Evolutionary conservation across 441 rosid genomes (phyloP).

Genomic region (Adansonia rubrostipa): DNA sequence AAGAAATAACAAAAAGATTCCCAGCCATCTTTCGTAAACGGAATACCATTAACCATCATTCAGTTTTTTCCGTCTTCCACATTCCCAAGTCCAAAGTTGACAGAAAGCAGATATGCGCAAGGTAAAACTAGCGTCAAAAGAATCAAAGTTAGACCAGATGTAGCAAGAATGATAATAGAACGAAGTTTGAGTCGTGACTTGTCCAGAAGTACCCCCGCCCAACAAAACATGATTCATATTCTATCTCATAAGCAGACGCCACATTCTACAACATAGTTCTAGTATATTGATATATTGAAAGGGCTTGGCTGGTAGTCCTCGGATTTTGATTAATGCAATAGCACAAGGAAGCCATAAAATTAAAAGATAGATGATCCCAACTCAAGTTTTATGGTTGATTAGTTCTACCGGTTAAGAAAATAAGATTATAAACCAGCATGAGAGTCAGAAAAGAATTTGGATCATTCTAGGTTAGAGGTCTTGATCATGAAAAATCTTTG

Average conservation of each 20-base stretch:
- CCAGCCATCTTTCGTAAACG: not conserved
- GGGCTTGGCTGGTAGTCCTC: not conserved
- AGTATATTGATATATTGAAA: not conserved
- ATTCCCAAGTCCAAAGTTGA: not conserved
- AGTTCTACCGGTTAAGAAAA: not conserved
- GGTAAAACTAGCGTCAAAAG: not conserved
- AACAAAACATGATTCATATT: not conserved
- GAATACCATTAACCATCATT: not conserved
- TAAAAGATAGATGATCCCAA: not conserved
- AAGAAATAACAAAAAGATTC: not conserved
- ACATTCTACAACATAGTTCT: conserved; percentile 6
- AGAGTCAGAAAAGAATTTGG: not conserved
- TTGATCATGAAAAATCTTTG: not conserved
- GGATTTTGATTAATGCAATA: not conserved
- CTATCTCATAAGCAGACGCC: not conserved
- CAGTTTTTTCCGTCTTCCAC: not conserved
- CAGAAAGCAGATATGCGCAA: not conserved
- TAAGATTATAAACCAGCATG: not conserved
- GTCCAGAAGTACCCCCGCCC: not conserved
- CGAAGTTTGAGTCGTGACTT: not conserved
- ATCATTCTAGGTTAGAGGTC: not conserved
- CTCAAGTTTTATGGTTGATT: conserved; percentile 21
- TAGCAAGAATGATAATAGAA: not conserved
- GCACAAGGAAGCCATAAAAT: not conserved
- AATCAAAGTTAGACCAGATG: not conserved